Percentiles rank a stretch among this genome's conserved stretches.
phyloP scores from a whole-genome alignment of 441 rosid genomes.

The Populus trichocarpa region DNA sequence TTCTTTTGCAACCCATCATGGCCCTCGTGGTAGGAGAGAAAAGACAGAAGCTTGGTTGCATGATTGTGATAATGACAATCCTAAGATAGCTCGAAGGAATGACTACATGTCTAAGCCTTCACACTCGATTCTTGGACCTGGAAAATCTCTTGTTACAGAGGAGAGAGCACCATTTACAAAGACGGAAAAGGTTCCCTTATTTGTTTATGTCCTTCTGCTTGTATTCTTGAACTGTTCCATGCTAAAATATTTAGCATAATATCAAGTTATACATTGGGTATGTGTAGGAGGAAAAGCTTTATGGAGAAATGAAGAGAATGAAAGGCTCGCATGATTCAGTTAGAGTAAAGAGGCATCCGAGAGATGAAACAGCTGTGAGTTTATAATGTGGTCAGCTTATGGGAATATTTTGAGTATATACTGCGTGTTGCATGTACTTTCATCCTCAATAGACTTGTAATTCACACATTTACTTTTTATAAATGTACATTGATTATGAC shows the following conservation, averaged over 20 bases:
- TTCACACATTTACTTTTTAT: background rate
- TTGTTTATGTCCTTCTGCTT: background rate
- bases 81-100: conserved; percentile 33
- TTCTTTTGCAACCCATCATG: conserved; percentile 31
- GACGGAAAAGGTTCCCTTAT: conserved; percentile 37
- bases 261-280: conserved; percentile 13
- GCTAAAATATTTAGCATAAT: conserved; percentile 5
- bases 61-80: conserved; percentile 23
- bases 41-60: conserved; percentile 29
- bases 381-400: conserved; percentile 14
- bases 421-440: background rate
- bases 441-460: background rate
- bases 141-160: conserved; percentile 34
- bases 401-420: background rate
- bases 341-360: conserved; percentile 29
- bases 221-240: background rate
- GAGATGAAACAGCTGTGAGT: conserved; percentile 52
- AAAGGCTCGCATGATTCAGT: conserved; percentile 29
- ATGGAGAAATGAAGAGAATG: conserved; percentile 34
- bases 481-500: conserved; percentile 7
- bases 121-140: conserved; percentile 30
- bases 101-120: conserved; percentile 43
- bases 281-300: conserved; percentile 41
- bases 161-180: conserved; percentile 43
- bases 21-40: conserved; percentile 28